phyloP scores from a whole-genome alignment of 2,329 filamentous ascomycete genomes.

The Trichoderma hamatum region DNA sequence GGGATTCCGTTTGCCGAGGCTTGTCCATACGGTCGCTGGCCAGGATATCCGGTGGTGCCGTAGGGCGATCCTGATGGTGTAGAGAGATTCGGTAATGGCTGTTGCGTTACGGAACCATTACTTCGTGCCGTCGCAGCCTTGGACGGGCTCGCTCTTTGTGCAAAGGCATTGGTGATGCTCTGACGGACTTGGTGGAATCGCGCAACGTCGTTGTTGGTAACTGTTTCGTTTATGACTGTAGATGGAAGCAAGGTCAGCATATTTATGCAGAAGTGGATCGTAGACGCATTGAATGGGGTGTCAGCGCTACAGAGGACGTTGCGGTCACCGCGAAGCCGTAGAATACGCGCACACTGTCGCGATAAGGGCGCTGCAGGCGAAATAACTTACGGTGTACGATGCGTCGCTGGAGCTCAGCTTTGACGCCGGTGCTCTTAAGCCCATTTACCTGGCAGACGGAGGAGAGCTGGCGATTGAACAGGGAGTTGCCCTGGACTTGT shows the following conservation, averaged over 20 bases:
- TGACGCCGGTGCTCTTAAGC: conserved; percentile 79
- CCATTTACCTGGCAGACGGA: conserved; percentile 75
- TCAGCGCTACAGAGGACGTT: not conserved
- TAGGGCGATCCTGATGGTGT: conserved; percentile 22
- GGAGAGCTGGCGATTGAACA: conserved; percentile 69
- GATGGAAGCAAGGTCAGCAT: conserved; percentile 6
- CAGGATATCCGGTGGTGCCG: conserved; percentile 5
- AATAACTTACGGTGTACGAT: conserved; percentile 72
- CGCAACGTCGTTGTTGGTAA: conserved; percentile 42
- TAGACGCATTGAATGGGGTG: not conserved
- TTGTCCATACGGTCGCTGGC: conserved; percentile 1
- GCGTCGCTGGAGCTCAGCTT: conserved; percentile 77
- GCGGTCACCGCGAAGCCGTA: not conserved
- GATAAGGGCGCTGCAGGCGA: not conserved
- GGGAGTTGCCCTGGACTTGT: conserved; percentile 47
- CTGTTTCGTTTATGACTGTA: conserved; percentile 48
- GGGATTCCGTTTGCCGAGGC: not conserved
- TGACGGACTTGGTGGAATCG: conserved; percentile 50
- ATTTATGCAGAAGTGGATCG: not conserved
- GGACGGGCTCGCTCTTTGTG: conserved; percentile 37
- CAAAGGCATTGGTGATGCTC: conserved; percentile 44
- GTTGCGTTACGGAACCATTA: conserved; percentile 24
- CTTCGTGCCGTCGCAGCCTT: conserved; percentile 29
- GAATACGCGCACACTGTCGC: conserved; percentile 3
- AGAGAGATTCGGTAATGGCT: conserved; percentile 25